Percentiles rank a stretch among this genome's conserved stretches.
These are phyloP conservation scores for Arxiozyma slooffiae DNA, from an alignment of 1,139 yeast genomes.

Conservation along the genomic window DNA sequence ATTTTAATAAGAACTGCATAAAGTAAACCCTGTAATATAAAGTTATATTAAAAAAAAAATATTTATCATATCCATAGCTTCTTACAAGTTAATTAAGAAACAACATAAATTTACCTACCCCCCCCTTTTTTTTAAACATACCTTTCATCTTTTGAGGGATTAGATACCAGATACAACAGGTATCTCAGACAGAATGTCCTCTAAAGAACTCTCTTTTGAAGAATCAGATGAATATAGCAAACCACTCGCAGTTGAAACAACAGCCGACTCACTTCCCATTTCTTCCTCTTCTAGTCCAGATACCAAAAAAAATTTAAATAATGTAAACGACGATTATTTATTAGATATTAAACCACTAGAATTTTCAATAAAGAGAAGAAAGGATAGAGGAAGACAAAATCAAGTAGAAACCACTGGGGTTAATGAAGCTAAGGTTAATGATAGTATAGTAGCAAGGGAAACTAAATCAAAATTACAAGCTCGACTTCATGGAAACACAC, in stretches of 20 bases:
- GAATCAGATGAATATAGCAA: background rate
- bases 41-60: no score
- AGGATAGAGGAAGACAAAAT: background rate
- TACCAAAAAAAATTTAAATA: background rate
- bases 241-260: background rate
- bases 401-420: background rate
- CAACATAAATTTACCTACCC: background rate
- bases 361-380: conserved; percentile 1
- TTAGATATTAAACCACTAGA: conserved; percentile 13
- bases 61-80: background rate
- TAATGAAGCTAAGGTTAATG: background rate
- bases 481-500: background rate
- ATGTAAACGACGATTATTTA: conserved; percentile 5
- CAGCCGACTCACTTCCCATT: background rate
- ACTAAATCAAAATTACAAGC: conserved; percentile 1
- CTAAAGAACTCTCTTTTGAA: background rate
- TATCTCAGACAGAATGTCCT: background rate
- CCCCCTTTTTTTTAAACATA: background rate
- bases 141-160: background rate
- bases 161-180: background rate
- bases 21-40: no score
- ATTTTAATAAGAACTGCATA: no score
- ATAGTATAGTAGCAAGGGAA: background rate
- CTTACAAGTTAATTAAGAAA: background rate
- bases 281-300: background rate